phyloP scores from a whole-genome alignment of 2,329 filamentous ascomycete genomes.

The Didymella sp. region DNA sequence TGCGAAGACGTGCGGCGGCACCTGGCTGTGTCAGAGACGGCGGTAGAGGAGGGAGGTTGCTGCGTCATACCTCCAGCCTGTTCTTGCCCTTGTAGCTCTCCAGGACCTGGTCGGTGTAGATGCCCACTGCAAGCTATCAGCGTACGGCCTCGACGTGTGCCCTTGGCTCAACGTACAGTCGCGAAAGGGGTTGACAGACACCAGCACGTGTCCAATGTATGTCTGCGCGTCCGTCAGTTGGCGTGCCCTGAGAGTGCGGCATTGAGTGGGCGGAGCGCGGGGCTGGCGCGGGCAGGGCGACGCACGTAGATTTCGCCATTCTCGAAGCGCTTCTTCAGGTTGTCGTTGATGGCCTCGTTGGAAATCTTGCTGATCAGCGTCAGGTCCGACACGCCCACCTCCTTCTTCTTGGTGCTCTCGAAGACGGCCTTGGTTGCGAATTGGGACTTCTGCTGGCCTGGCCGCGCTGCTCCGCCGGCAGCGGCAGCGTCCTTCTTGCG shows the following conservation, averaged over 20 bases:
- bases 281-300: constrained; percentile 38
- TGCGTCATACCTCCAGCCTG: constrained; percentile 70
- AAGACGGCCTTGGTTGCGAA: constrained; percentile 96
- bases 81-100: constrained; percentile 97
- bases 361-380: constrained; percentile 98
- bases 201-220: constrained; percentile 98
- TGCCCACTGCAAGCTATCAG: constrained; percentile 71
- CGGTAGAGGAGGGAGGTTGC: not conserved
- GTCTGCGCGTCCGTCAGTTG: constrained; percentile 62
- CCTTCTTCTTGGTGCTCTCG: constrained; percentile 97
- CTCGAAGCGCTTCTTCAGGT: constrained; percentile 97
- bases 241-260: constrained; percentile 18
- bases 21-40: constrained; percentile 47
- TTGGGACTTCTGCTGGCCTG: constrained; percentile 57
- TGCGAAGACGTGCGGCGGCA: constrained; percentile 94
- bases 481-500: constrained; percentile 62
- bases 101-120: constrained; percentile 94
- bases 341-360: constrained; percentile 99
- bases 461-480: constrained; percentile 54
- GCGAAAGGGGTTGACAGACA: constrained; percentile 97
- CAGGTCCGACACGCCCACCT: constrained; percentile 97
- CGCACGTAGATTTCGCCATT: constrained; percentile 92
- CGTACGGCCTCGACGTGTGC: constrained; percentile 5
- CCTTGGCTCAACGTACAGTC: constrained; percentile 65
- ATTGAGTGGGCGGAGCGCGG: constrained; percentile 26